A percentile compares a stretch with the other conserved stretches of the same genome.
Evolutionary conservation across 352 stramenopile genomes (phyloP).

Genomic region (Pythium graminicola): DNA sequence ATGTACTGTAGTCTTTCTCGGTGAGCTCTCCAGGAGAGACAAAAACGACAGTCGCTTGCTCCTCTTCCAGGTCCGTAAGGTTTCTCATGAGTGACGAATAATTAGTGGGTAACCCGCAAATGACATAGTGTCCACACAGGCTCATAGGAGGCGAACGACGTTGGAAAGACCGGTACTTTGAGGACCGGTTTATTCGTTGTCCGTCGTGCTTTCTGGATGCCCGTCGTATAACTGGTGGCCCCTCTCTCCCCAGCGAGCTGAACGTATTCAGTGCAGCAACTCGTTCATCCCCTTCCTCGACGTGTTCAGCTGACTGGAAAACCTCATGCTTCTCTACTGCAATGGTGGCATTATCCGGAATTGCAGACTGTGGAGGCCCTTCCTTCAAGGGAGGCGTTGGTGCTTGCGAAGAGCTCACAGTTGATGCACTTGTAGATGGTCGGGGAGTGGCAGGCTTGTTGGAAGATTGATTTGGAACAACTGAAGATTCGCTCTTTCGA

Average conservation of each 20-base stretch:
- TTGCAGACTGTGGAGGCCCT: not conserved
- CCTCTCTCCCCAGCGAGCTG: not conserved
- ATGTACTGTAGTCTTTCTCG: slow-evolving; percentile 41
- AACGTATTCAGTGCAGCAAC: not conserved
- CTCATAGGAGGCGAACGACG: slow-evolving; percentile 25
- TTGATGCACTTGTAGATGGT: not conserved
- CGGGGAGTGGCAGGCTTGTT: not conserved
- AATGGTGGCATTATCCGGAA: not conserved
- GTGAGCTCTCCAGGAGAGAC: slow-evolving; percentile 43
- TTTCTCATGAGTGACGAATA: slow-evolving; percentile 50
- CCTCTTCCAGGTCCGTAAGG: slow-evolving; percentile 41
- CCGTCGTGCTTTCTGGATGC: slow-evolving; percentile 6
- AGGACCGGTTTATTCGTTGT: slow-evolving; percentile 24
- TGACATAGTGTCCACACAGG: slow-evolving; percentile 45
- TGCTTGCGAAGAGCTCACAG: not conserved
- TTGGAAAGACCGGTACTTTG: slow-evolving; percentile 31
- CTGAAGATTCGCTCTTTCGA: not conserved
- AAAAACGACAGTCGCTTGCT: slow-evolving; percentile 38
- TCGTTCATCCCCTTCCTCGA: not conserved
- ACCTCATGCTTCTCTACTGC: not conserved
- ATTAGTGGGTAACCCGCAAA: slow-evolving; percentile 60
- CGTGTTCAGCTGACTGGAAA: not conserved
- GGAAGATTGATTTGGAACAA: not conserved
- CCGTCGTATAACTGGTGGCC: slow-evolving; percentile 3
- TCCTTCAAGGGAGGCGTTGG: not conserved